Evolutionary conservation across 2,329 filamentous ascomycete genomes (phyloP).

Genomic region (Domatiomyces globalis): DNA sequence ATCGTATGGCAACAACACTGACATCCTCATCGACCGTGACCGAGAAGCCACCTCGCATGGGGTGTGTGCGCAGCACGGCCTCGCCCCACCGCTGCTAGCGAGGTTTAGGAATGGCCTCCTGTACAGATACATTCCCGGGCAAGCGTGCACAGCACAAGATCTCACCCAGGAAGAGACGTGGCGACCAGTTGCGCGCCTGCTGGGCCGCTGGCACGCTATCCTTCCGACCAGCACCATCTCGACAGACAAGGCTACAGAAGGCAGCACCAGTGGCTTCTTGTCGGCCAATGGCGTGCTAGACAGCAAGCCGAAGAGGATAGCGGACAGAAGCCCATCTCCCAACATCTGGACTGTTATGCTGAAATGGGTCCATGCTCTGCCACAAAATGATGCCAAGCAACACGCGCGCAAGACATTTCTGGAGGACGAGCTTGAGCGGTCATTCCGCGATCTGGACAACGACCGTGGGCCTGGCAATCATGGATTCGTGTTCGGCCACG

Average conservation of each 20-base stretch:
- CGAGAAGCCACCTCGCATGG: slow-evolving; percentile 59
- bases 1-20: slow-evolving; percentile 88
- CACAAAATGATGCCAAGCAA: slow-evolving; percentile 56
- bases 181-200: slow-evolving; percentile 64
- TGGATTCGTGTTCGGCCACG: slow-evolving; percentile 39
- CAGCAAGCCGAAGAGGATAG: slow-evolving; percentile 25
- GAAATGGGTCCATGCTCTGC: slow-evolving; percentile 84
- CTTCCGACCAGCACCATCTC: slow-evolving; percentile 41
- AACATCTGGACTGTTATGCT: slow-evolving; percentile 94
- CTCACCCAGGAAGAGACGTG: slow-evolving; percentile 62
- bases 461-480: slow-evolving; percentile 62
- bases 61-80: slow-evolving; percentile 64
- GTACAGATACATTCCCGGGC: slow-evolving; percentile 77
- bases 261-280: slow-evolving; percentile 3
- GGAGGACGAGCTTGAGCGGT: slow-evolving; percentile 57
- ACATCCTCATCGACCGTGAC: slow-evolving; percentile 89
- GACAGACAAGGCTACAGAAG: slow-evolving; percentile 9
- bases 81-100: slow-evolving; percentile 76
- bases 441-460: slow-evolving; percentile 59
- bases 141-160: slow-evolving; percentile 65
- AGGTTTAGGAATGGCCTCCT: slow-evolving; percentile 93
- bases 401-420: slow-evolving; percentile 52
- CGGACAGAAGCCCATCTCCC: slow-evolving; percentile 57
- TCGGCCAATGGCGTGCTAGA: slow-evolving; percentile 32
- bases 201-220: slow-evolving; percentile 85